These are phyloP conservation scores for Quercus tomentella DNA, from an alignment of 331 rosid species.

Conservation along the genomic window DNA sequence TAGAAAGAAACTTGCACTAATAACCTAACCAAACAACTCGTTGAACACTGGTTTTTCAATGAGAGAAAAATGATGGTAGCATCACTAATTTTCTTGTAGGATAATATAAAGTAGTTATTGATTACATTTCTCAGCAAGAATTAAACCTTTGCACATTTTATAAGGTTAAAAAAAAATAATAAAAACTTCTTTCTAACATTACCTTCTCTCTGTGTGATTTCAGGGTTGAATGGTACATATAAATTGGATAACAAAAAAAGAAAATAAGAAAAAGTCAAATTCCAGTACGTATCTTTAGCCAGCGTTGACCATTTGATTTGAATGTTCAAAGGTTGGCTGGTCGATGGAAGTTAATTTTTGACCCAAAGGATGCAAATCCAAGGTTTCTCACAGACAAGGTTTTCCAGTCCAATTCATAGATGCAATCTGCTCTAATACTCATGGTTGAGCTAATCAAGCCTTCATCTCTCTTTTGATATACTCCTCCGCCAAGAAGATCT, in stretches of 20 bases:
- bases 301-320: neutral
- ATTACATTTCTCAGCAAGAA: neutral
- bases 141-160: neutral
- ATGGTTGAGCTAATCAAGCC: neutral
- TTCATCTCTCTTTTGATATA: conserved; percentile 35
- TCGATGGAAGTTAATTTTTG: neutral
- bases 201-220: neutral
- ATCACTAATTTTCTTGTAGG: too few relatives aligned
- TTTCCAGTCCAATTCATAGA: neutral
- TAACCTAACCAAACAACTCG: too few relatives aligned
- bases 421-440: neutral
- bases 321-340: neutral
- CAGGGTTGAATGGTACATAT: neutral
- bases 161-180: neutral
- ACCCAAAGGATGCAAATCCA: neutral
- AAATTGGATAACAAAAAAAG: neutral
- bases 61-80: too few relatives aligned
- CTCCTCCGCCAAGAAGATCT: conserved; percentile 36
- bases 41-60: too few relatives aligned
- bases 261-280: neutral
- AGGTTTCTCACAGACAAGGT: neutral
- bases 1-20: too few relatives aligned
- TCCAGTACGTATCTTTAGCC: neutral
- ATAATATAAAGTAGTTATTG: neutral
- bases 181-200: neutral